Evolutionary conservation across 1,139 yeast species (phyloP).

Genomic region (Torulaspora globosa): DNA sequence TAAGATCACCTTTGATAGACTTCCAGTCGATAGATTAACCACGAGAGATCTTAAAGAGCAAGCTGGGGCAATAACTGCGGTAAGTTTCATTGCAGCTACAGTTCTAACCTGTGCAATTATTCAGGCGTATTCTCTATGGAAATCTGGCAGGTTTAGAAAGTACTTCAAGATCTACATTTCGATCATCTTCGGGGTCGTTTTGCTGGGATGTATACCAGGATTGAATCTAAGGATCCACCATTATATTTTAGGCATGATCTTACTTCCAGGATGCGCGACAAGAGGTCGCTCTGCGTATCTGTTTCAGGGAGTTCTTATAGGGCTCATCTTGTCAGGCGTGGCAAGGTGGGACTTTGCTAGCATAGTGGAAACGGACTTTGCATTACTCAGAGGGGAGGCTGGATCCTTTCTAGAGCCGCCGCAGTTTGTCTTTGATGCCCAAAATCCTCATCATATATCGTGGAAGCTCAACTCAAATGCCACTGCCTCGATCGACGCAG

Average conservation of each 20-base stretch:
- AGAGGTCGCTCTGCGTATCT: slow-evolving; percentile 63
- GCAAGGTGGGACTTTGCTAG: slow-evolving; percentile 94
- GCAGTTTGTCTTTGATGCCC: slow-evolving; percentile 34
- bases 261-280: slow-evolving; percentile 85
- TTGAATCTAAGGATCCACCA: slow-evolving; percentile 82
- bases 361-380: slow-evolving; percentile 69
- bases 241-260: slow-evolving; percentile 71
- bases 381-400: slow-evolving; percentile 73
- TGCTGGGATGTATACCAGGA: slow-evolving; percentile 57
- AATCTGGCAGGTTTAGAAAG: slow-evolving; percentile 63
- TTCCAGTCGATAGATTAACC: slow-evolving; percentile 84
- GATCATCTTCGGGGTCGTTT: slow-evolving; percentile 45
- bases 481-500: slow-evolving; percentile 12
- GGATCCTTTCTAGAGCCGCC: slow-evolving; percentile 60
- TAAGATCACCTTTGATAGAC: slow-evolving; percentile 79
- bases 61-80: slow-evolving; percentile 73
- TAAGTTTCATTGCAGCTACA: slow-evolving; percentile 46
- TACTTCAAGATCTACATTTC: slow-evolving; percentile 51
- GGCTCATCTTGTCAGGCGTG: slow-evolving; percentile 77
- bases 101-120: slow-evolving; percentile 54
- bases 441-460: slow-evolving; percentile 24
- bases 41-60: slow-evolving; percentile 63
- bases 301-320: slow-evolving; percentile 81
- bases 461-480: slow-evolving; percentile 22
- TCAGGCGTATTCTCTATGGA: slow-evolving; percentile 80